phyloP scores from a whole-genome alignment of 108 stramenopile species.

The Nitzschia sp. region DNA sequence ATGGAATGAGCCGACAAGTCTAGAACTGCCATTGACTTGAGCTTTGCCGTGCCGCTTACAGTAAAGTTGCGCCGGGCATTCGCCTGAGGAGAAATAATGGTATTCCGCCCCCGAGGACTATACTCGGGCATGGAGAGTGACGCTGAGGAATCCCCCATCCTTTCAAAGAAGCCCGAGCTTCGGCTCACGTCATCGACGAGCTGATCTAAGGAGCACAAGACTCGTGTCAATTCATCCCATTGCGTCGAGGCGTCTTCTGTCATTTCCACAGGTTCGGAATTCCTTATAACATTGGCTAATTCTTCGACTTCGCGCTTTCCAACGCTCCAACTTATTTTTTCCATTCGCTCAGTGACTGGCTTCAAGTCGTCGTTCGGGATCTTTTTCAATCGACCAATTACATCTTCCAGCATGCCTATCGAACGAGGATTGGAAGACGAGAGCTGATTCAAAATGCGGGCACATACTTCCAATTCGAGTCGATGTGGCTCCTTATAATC shows the following conservation, averaged over 20 bases:
- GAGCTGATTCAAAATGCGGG: neutral
- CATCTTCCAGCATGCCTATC: slow-evolving; percentile 6
- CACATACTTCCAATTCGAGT: slow-evolving; percentile 7
- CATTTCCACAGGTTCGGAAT: slow-evolving; percentile 6
- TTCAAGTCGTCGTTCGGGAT: neutral
- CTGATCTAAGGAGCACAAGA: neutral
- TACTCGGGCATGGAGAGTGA: neutral
- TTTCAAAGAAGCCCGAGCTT: neutral
- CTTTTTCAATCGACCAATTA: neutral
- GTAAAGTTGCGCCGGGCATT: slow-evolving; percentile 3
- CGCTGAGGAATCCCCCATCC: neutral
- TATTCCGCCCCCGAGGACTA: slow-evolving; percentile 3
- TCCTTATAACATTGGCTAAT: slow-evolving; percentile 2
- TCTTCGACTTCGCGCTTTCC: neutral
- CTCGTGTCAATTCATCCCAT: slow-evolving; percentile 7
- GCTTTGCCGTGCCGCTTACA: neutral
- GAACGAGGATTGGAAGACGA: neutral
- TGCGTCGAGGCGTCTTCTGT: neutral
- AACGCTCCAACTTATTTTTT: neutral
- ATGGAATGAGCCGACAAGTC: neutral
- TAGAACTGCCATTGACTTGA: neutral
- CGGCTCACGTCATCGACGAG: slow-evolving; percentile 3
- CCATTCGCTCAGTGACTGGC: neutral
- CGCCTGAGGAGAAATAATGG: neutral
- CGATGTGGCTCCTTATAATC: slow-evolving; percentile 10